Conservation (phyloP, 805 yeast species). For the Yarrowia keelungensis region DNA sequence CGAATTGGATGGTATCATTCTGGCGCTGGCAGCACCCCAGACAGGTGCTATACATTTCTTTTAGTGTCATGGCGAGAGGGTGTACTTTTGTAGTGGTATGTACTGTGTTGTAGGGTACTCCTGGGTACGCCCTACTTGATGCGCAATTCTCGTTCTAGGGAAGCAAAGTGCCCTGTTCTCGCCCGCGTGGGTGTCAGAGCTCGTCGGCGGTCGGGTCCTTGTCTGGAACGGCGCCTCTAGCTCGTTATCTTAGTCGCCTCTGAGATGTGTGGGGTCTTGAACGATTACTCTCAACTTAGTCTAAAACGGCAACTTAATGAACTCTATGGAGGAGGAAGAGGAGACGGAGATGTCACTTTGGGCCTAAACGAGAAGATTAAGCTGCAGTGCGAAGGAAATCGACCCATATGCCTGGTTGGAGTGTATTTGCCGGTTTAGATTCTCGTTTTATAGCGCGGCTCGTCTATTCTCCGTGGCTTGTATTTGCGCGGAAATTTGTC, state of each 20-base stretch:
- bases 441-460: no score
- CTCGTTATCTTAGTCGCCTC: conserved; percentile 15
- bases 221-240: conserved; percentile 8
- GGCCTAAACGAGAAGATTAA: not conserved
- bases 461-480: no score
- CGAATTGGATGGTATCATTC: conserved; percentile 18
- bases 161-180: not conserved
- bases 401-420: not conserved
- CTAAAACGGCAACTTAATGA: conserved; percentile 12
- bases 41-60: conserved; percentile 11
- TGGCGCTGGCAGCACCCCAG: conserved; percentile 12
- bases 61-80: conserved; percentile 5
- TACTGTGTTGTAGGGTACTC: no score
- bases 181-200: conserved; percentile 4
- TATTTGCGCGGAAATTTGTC: no score
- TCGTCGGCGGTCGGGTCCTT: conserved; percentile 23
- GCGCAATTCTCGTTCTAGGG: not conserved
- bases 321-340: not conserved
- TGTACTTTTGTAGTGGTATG: no score
- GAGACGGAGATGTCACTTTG: not conserved
- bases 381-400: not conserved
- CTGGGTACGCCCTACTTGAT: no score
- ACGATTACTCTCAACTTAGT: conserved; percentile 8
- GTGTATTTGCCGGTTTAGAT: no score
- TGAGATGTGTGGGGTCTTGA: conserved; percentile 27